Conservation (phyloP, 148 eudicot species). For the Chenopodium berlandieri region DNA sequence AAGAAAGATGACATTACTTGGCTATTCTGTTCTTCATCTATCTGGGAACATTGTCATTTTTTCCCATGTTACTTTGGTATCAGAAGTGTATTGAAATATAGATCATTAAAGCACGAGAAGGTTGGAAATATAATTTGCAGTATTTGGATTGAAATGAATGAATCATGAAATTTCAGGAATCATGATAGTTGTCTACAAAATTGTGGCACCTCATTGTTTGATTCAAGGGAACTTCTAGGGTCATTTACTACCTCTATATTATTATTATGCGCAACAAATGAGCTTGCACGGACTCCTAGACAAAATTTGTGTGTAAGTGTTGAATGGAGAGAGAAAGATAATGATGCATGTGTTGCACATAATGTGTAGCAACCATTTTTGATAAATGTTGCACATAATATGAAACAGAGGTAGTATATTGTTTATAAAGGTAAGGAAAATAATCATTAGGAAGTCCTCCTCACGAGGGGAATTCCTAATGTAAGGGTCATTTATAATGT, state of each 20-base stretch:
- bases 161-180: neutral
- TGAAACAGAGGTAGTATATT: too few species aligned
- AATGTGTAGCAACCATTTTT: too few species aligned
- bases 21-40: neutral
- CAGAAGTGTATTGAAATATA: neutral
- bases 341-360: too few species aligned
- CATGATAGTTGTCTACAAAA: neutral
- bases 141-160: neutral
- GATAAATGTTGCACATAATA: too few species aligned
- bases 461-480: neutral
- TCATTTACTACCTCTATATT: too few species aligned
- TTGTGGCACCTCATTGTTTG: neutral
- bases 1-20: neutral
- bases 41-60: neutral
- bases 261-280: too few species aligned
- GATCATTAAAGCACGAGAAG: neutral
- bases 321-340: too few species aligned
- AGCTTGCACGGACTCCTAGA: too few species aligned
- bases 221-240: too few species aligned
- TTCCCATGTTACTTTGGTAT: neutral
- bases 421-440: too few species aligned
- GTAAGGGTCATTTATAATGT: constrained; percentile 1
- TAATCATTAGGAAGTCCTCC: too few species aligned
- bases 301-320: too few species aligned
- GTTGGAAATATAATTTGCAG: neutral